Conservation (phyloP, 2,329 filamentous ascomycete genomes). For the Diplodia sapinea region DNA sequence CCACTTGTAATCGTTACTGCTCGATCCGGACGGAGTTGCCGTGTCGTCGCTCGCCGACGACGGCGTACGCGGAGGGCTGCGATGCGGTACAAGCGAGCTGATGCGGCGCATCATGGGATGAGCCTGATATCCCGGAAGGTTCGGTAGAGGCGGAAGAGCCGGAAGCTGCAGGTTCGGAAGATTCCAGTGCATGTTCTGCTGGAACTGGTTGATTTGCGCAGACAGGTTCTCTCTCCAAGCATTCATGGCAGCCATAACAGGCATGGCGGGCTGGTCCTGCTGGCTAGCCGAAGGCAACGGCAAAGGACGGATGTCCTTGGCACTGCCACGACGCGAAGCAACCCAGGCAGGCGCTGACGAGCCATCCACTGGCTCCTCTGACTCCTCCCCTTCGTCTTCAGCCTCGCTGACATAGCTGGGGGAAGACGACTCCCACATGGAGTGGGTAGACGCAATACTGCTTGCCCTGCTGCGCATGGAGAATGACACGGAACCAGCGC, state of each 20-base stretch:
- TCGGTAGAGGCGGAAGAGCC: slow-evolving; percentile 52
- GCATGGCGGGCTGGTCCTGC: slow-evolving; percentile 15
- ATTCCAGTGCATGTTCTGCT: slow-evolving; percentile 70
- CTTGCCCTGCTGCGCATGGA: slow-evolving; percentile 66
- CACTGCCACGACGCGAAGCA: slow-evolving; percentile 26
- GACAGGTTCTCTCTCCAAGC: slow-evolving; percentile 67
- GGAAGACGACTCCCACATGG: slow-evolving; percentile 64
- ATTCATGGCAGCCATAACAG: slow-evolving; percentile 61
- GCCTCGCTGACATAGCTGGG: slow-evolving; percentile 28
- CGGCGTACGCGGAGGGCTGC: slow-evolving; percentile 53
- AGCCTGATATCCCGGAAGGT: slow-evolving; percentile 74
- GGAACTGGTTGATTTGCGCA: slow-evolving; percentile 76
- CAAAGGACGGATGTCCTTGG: neutral
- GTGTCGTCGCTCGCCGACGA: slow-evolving; percentile 41
- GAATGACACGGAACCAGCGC: slow-evolving; percentile 57
- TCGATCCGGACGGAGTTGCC: slow-evolving; percentile 37
- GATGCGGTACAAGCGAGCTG: slow-evolving; percentile 73
- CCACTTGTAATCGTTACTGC: slow-evolving; percentile 32
- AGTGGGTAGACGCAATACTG: slow-evolving; percentile 70
- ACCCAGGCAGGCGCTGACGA: slow-evolving; percentile 20
- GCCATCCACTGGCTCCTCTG: slow-evolving; percentile 18
- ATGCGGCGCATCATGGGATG: slow-evolving; percentile 73
- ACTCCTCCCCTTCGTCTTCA: slow-evolving; percentile 31
- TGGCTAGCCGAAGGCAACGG: neutral
- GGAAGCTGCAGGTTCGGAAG: slow-evolving; percentile 63